Conservation (phyloP, 169 alveolate species). For the Plasmodium chabaudi region DNA sequence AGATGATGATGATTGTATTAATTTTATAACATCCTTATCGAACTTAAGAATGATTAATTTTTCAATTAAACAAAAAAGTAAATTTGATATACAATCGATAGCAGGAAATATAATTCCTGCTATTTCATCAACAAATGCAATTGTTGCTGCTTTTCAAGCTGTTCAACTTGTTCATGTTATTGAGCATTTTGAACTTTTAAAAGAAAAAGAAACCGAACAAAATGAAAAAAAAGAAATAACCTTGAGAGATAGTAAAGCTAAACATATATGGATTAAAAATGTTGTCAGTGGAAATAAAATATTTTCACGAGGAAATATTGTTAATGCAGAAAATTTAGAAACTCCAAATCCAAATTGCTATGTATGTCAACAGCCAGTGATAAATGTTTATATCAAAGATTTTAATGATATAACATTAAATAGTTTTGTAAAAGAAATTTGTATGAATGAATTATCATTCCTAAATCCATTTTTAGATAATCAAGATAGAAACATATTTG, state of each 20-base stretch:
- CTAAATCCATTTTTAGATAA: conserved; percentile 67
- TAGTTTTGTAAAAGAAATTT: conserved; percentile 75
- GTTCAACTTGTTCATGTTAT: conserved; percentile 86
- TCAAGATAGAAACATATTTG: conserved; percentile 68
- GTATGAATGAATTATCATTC: conserved; percentile 54
- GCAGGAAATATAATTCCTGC: conserved; percentile 99
- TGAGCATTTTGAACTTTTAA: conserved; percentile 35
- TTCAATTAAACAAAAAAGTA: conserved; percentile 85
- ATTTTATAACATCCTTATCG: conserved; percentile 93
- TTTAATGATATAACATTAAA: conserved; percentile 70
- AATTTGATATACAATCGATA: conserved; percentile 92
- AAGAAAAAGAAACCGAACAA: conserved; percentile 5
- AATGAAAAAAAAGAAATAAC: background rate
- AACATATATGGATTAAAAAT: conserved; percentile 54
- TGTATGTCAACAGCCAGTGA: conserved; percentile 77
- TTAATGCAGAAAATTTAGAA: conserved; percentile 79
- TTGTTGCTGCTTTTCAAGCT: conserved; percentile 94
- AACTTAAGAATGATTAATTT: conserved; percentile 94
- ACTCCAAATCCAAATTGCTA: conserved; percentile 75
- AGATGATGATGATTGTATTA: conserved; percentile 92
- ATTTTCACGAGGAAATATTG: conserved; percentile 78
- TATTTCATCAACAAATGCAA: conserved; percentile 96
- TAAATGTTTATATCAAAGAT: conserved; percentile 72
- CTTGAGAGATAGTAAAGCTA: conserved; percentile 39
- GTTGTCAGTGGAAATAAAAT: conserved; percentile 45